A percentile compares a stretch with the other conserved stretches of the same genome.
Conservation (phyloP, 31 red algal species). For the Pterothamnion heteromorphum region DNA sequence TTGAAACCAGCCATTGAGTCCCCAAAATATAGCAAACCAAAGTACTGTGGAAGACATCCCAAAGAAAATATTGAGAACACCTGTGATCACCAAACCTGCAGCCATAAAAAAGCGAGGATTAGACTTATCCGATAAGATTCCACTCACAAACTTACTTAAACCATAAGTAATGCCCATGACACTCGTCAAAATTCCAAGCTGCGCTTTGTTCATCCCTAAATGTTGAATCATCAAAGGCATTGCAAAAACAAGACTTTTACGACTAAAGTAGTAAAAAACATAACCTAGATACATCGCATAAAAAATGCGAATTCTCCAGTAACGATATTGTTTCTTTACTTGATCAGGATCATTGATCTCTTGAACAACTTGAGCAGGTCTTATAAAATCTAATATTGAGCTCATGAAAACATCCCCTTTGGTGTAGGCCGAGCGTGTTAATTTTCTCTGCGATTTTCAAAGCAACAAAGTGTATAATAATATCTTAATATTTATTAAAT, state of each 20-base stretch:
- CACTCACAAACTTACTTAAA: constrained; percentile 87
- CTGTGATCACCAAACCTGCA: constrained; percentile 75
- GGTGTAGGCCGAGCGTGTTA: too few species aligned
- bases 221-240: constrained; percentile 84
- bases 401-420: too few species aligned
- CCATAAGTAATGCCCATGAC: constrained; percentile 93
- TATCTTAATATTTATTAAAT: too few species aligned
- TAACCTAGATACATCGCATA: constrained; percentile 95
- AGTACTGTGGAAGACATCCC: constrained; percentile 73
- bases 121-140: constrained; percentile 82
- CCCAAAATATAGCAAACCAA: constrained; percentile 76
- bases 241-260: constrained; percentile 90
- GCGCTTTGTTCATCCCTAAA: constrained; percentile 79
- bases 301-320: constrained; percentile 89
- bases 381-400: too few species aligned
- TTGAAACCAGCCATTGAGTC: constrained; percentile 91
- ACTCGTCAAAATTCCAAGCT: constrained; percentile 89
- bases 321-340: constrained; percentile 54
- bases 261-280: constrained; percentile 90
- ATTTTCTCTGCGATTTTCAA: too few species aligned
- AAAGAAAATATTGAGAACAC: constrained; percentile 95
- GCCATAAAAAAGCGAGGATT: constrained; percentile 89
- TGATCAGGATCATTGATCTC: too few species aligned
- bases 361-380: too few species aligned
- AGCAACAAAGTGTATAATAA: too few species aligned